Conservation (phyloP, 163 green algal genomes). For the Scenedesmus sp. region DNA sequence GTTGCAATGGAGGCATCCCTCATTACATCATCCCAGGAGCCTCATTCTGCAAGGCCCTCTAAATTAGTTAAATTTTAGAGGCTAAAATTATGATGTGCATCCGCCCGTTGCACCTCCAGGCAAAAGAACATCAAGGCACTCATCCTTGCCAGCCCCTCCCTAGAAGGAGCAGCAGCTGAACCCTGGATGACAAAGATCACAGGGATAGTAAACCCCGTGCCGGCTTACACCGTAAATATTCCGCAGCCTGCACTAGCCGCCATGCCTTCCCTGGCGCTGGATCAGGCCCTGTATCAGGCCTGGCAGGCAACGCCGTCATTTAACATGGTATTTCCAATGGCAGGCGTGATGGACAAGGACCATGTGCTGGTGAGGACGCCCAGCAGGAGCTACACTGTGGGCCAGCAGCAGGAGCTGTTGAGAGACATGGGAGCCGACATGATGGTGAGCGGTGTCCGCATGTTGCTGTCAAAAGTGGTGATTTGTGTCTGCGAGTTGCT, state of each 20-base stretch:
- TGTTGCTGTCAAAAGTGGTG: no score
- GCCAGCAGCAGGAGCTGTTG: slow-evolving; percentile 11
- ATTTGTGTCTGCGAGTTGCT: neutral
- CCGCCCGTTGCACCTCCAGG: neutral
- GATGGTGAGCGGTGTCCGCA: neutral
- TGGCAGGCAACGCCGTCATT: neutral
- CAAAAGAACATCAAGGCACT: neutral
- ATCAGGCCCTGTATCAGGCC: neutral
- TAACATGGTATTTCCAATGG: neutral
- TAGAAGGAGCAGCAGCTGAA: neutral
- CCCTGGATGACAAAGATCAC: neutral
- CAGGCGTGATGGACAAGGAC: neutral
- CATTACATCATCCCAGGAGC: no score
- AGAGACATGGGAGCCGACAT: neutral
- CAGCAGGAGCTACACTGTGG: slow-evolving; percentile 6
- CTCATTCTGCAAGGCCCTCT: no score
- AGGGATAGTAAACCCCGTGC: neutral
- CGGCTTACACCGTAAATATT: neutral
- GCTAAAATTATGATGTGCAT: no score
- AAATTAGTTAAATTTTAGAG: no score
- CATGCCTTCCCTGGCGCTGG: neutral
- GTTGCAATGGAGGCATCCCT: no score
- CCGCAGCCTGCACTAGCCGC: neutral
- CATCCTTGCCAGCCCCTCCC: neutral
- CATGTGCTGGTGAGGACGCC: neutral